Base-by-base conservation (phyloP, 2,329 filamentous ascomycete genomes). In the Lachnellula subtilissima region DNA sequence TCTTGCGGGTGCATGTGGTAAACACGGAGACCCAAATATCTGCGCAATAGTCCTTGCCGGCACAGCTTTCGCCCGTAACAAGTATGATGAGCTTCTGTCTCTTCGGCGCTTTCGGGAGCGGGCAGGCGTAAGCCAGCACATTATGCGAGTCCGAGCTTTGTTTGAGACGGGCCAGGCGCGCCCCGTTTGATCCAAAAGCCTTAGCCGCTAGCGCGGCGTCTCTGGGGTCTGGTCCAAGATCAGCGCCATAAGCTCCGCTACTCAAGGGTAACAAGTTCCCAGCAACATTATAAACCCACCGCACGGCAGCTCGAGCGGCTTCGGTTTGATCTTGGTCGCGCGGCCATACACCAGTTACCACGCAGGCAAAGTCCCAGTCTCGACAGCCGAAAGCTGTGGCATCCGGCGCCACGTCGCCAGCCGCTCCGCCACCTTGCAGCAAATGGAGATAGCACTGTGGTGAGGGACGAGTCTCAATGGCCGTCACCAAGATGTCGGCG, bases 301-400 rank as follows among this genome's bases (percentile, higher is more conserved):
- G 53, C 3, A 79, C 65, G 2, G 69, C 73, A 54, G 65, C 65
- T 58, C 56, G 70, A 58, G 77, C 72, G 11, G 60, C 40, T 47
- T 72, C 67, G 0, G 73, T 78, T 45, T 66, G 74, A 59, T 84
- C 80, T 67, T 80, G 66, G 9, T 78, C 72, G 15, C 81, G 78
- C 2, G 73, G 72, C 83, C 83, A 87, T 55, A 85, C 77, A 25
- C 80, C 83, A 5, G 83, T 86, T 43, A 87, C 65, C 4, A 86
- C 80, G 61, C 83, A 87, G 47, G 83, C 83, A 71, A 79, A 86
- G 35, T 81, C 75, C 83, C 83, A 87, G 66, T 82, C 75, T 69
- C 83, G 79, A 71, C 78, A 84, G 46, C 84, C 82, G 53, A 87
- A 86, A 52, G 83, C 82, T 55, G 78, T 81, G 25, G 73, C 74